Evolutionary conservation across 495 filamentous ascomycete species (phyloP), one percentile per base, ranked within the genome.

Genomic region (Penicillium turbatum): DNA sequence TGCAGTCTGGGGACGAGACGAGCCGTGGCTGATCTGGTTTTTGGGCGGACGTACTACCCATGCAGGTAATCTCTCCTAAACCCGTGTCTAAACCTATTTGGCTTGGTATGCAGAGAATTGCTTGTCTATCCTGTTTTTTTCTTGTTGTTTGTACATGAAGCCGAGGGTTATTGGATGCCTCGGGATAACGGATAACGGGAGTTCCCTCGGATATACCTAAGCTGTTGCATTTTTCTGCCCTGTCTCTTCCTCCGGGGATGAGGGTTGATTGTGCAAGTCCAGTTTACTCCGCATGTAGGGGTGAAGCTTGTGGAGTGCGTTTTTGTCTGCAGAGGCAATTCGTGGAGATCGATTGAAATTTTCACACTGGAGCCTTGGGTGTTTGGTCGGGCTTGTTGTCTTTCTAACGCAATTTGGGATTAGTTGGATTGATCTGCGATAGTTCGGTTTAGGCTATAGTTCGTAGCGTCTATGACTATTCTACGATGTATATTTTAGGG

Each of bases 281-380:
- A 37, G 32, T 32, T 13, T 51, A 36, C 49, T 51, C 49, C 49
- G 38, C 49, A 51, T 43, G 39, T 51, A 51, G 49, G 38, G 49
- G 49, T 51, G 49, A 51, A 30, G 30, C 49, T 1, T 34, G 38
- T 40, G 45, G 45, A 37, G 46, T 48, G 21, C 21, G n/a, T n/a
- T 17, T 17, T 6, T 39, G 37, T 39, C 37, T 39, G 4, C 10
- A 38, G 16, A 3, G 17, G 2, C n/a, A 36, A 37, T 6, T 21
- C 34, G 32, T 37, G 46, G 46, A 37, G 46, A 48, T 48, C 46
- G 15, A 32, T 36, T 48, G 27, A 36, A 48, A 48, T 11, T 44
- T 44, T 44, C 41, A 6, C n/a, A 12, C 13, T 17, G 26, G n/a
- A 30, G 16, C 24, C 13, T 19, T 12, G 32, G 12, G 32, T 2